Conservation (phyloP, 1,139 yeast genomes). For the Kodamaea ohmeri region DNA sequence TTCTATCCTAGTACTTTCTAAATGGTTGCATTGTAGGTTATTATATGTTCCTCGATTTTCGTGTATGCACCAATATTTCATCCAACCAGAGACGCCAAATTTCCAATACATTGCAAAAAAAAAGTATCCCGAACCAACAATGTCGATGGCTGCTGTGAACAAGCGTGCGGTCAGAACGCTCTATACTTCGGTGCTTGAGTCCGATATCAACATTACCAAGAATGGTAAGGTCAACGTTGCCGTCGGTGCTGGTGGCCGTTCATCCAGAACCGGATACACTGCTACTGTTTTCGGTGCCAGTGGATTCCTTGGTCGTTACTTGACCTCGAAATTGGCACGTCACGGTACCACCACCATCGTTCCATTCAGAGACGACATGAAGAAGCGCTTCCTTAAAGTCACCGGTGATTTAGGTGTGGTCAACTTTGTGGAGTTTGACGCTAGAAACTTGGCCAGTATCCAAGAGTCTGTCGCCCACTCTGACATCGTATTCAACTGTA, state of each 20-base stretch:
- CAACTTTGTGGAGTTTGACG: slow-evolving; percentile 78
- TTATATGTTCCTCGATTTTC: neutral
- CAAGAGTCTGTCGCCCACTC: slow-evolving; percentile 79
- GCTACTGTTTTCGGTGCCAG: slow-evolving; percentile 87
- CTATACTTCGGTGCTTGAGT: slow-evolving; percentile 44
- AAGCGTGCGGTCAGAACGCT: slow-evolving; percentile 30
- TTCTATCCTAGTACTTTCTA: too few relatives aligned
- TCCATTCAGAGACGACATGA: slow-evolving; percentile 79
- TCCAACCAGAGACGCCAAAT: slow-evolving; percentile 27
- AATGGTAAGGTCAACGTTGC: slow-evolving; percentile 71
- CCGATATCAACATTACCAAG: slow-evolving; percentile 72
- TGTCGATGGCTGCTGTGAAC: slow-evolving; percentile 29
- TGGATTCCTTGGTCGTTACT: slow-evolving; percentile 75
- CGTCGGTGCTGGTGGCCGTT: slow-evolving; percentile 77
- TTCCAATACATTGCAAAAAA: slow-evolving; percentile 10
- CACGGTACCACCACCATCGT: slow-evolving; percentile 78
- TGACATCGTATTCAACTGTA: slow-evolving; percentile 77
- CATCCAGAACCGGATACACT: slow-evolving; percentile 87
- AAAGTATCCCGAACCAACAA: slow-evolving; percentile 12
- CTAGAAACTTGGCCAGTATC: slow-evolving; percentile 73
- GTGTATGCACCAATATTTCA: slow-evolving; percentile 9
- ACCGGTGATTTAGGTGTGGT: slow-evolving; percentile 88
- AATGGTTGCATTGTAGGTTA: too few relatives aligned
- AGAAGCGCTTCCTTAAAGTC: slow-evolving; percentile 76
- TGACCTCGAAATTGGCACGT: slow-evolving; percentile 70